Base-by-base conservation (phyloP, 106 monocot species). In the Amphibolis antarctica region DNA sequence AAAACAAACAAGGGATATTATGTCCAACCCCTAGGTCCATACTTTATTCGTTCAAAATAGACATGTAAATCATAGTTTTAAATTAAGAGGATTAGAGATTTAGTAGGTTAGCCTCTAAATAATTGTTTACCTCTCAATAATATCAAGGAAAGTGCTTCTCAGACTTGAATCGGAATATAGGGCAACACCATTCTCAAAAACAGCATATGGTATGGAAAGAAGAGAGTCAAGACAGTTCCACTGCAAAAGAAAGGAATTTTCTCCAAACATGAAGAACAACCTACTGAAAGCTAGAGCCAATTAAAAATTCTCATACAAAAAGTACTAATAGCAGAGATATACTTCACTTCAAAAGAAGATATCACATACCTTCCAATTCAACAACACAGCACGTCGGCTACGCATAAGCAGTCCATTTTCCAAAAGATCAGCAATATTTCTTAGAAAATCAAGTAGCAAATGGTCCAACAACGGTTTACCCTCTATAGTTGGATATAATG, bases 371-470 rank as follows among this genome's bases (percentile, higher is more conserved):
- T 94, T 94, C 85, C 83, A 89, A 54, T 79, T 75, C 81, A 94
- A 79, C 44, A 94, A 69, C 81, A 94, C 72, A 59, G 93, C 85
- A 36, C 81, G 78, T 30, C 93, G 83, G 55, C 93, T 89, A 63
- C 89, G 77, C 25, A 78, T 77, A 50, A 89, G 69, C 44, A 69
- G 23, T 70, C 83, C 83, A 70, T 76, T 73, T 52, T 55, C 70
- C 68, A 86, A 80, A 9, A 89, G 79, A 64, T 72, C 28, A 68
- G 86, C 89, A 44, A 89, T 80, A 64, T 58, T 79, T 50, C 70
- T 42, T 14, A 94, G 72, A 77, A 94, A 94, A 62, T 19, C 67
- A 71, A 67, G 62, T 55, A 79, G 56, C 50, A 89, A 62, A 31
- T 55, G 63, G 69, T 94, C 93, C 55, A 89, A 69, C 23, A 81